Conservation (phyloP, 768 basidiomycete species). For the Russula emetica region DNA sequence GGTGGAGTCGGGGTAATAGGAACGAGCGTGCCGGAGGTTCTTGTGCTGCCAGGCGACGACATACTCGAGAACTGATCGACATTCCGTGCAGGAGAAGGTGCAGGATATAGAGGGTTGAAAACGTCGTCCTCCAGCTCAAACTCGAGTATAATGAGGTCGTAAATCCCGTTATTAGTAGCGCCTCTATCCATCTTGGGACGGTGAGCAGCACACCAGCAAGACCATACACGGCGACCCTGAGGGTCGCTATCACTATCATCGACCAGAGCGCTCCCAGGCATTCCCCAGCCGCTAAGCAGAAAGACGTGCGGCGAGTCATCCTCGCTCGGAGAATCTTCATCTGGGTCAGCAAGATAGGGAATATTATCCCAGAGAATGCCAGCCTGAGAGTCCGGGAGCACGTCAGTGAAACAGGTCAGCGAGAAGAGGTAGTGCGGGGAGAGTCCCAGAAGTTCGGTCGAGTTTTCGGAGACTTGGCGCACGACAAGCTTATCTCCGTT, state of each 20-base stretch:
- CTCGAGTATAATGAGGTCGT: slow-evolving; percentile 61
- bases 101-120: slow-evolving; percentile 66
- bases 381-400: slow-evolving; percentile 60
- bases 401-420: slow-evolving; percentile 67
- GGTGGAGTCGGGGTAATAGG: not conserved
- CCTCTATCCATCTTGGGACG: slow-evolving; percentile 37
- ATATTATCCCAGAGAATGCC: slow-evolving; percentile 70
- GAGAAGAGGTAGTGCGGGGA: slow-evolving; percentile 66
- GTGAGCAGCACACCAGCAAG: slow-evolving; percentile 67
- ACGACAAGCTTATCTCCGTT: slow-evolving; percentile 54
- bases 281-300: slow-evolving; percentile 63
- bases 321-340: slow-evolving; percentile 36
- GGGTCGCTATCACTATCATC: slow-evolving; percentile 32
- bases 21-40: slow-evolving; percentile 37
- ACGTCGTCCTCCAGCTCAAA: slow-evolving; percentile 72
- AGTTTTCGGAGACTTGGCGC: slow-evolving; percentile 81
- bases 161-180: slow-evolving; percentile 11
- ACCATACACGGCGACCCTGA: slow-evolving; percentile 48
- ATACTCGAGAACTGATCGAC: slow-evolving; percentile 27
- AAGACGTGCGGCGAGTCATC: slow-evolving; percentile 64
- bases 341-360: slow-evolving; percentile 55
- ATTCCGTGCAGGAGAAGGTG: slow-evolving; percentile 24
- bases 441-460: slow-evolving; percentile 67
- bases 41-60: slow-evolving; percentile 39
- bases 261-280: slow-evolving; percentile 49